Evolutionary conservation across 176 grass and related monocot genomes (phyloP).

Genomic region (Rhynchospora pubera): DNA sequence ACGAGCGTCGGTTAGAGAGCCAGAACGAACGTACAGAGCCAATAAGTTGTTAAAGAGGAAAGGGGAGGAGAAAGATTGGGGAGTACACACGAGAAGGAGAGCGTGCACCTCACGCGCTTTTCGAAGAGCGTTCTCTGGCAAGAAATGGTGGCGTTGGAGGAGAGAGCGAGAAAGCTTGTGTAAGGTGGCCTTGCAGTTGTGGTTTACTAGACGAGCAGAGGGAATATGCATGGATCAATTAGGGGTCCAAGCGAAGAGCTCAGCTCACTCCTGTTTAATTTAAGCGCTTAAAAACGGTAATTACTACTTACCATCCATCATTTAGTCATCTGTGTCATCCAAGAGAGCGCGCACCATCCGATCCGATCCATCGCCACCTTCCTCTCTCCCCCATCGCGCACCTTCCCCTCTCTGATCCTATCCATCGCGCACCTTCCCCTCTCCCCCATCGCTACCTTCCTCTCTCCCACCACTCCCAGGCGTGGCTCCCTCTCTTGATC

Average conservation of each 20-base stretch:
- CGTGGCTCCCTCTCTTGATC: no score
- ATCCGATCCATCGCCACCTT: no score
- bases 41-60: constrained; percentile 77
- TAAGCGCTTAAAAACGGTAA: no score
- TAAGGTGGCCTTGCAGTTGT: constrained; percentile 39
- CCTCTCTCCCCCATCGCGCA: no score
- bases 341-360: no score
- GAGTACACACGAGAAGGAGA: constrained; percentile 43
- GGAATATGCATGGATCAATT: constrained; percentile 21
- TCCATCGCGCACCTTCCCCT: no score
- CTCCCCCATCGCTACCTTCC: no score
- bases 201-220: constrained; percentile 16
- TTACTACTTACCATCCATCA: no score
- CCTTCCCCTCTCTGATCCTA: no score
- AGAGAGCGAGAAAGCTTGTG: constrained; percentile 39
- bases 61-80: constrained; percentile 17
- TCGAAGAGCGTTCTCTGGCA: constrained; percentile 27
- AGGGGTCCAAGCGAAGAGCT: not conserved
- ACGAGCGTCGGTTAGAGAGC: constrained; percentile 44
- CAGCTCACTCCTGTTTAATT: not conserved
- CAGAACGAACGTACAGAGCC: constrained; percentile 44
- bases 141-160: constrained; percentile 27
- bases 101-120: constrained; percentile 61
- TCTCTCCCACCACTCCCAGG: no score
- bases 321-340: no score